Conservation (phyloP, 495 filamentous ascomycete species). For the Mytilinidion resinicola region DNA sequence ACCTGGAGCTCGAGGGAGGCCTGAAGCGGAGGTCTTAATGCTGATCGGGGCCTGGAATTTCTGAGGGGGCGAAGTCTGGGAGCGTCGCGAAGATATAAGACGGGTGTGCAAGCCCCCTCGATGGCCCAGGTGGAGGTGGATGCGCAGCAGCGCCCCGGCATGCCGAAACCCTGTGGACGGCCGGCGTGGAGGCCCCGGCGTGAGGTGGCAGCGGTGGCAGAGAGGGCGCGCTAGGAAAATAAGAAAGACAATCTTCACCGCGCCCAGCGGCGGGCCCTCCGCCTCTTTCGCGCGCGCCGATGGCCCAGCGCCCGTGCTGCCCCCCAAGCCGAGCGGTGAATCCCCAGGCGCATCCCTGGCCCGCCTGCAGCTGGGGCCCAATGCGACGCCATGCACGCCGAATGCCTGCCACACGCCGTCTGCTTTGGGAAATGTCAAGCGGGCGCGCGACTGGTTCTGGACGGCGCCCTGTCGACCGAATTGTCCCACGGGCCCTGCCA, state of each 20-base stretch:
- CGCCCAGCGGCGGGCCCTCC: constrained; percentile 13
- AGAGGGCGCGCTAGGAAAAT: constrained; percentile 29
- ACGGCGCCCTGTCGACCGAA: background rate
- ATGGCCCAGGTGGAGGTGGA: constrained; percentile 13
- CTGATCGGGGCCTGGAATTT: constrained; percentile 27
- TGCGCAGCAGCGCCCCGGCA: constrained; percentile 22
- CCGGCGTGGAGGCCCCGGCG: constrained; percentile 12
- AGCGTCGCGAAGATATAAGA: constrained; percentile 13
- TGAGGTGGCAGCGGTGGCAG: constrained; percentile 19
- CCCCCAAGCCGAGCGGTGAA: constrained; percentile 21
- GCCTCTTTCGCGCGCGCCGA: constrained; percentile 28
- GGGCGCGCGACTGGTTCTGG: constrained; percentile 13
- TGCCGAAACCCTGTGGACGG: constrained; percentile 19
- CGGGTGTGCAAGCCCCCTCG: constrained; percentile 14
- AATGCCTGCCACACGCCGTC: constrained; percentile 8
- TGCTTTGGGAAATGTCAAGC: constrained; percentile 20
- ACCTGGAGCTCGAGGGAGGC: background rate
- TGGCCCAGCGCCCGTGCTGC: constrained; percentile 13
- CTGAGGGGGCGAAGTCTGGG: constrained; percentile 23
- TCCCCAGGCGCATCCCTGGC: constrained; percentile 12
- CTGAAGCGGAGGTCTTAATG: constrained; percentile 15
- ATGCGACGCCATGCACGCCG: background rate
- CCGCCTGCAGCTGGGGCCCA: constrained; percentile 5
- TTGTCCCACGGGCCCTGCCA: constrained; percentile 3
- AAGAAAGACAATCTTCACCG: constrained; percentile 19